Base-by-base conservation (phyloP, 345 rosid genomes). In the Ceriops tagal region DNA sequence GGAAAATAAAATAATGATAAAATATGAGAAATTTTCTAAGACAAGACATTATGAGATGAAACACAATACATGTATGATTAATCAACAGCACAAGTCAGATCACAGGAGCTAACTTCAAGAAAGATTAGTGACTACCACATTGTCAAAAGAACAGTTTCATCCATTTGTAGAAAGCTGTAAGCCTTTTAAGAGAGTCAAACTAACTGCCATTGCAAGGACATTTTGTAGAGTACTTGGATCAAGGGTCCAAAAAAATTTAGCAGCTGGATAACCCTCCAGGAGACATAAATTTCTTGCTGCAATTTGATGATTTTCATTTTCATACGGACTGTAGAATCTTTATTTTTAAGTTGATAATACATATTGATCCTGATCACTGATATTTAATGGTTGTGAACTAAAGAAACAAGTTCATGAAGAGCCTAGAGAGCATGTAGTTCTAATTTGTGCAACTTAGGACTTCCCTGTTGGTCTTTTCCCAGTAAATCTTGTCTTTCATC, bases 241-340 rank as follows among this genome's bases (percentile, higher is more conserved):
- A 61, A 86, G 83, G 58, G 66, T 77, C 88, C 96, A 86, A 62
- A 88, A 80, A 58, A 86, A 79, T 82, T 80, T 83, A 51, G 96
- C 91, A 71, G 87, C 82, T 5, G 79, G 92, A 74, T 89, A 95
- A 77, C 83, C 93, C 80, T 91, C 88, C 66, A 88, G 51, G 74
- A 66, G 32, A 72, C 78, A 80, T 55, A 76, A 22, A n/a, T 72
- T 63, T 39, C 69, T 63, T 67, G 34, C 74, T 69, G 32, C 32
- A 30, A 47, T 65, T 73, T 74, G 75, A 63, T 63, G 46, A 21
- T 53, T 60, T 11, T 67, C 74, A 61, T 75, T 71, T 76, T 80
- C 61, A 60, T 47, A 65, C 53, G 52, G 69, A 67, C 57, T 27
- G 57, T 72, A 59, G 83, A 80, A 64, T 61, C 81, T 68, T 71